Evolutionary conservation across 805 yeast genomes (phyloP).

Genomic region (Ogataea philodendri): DNA sequence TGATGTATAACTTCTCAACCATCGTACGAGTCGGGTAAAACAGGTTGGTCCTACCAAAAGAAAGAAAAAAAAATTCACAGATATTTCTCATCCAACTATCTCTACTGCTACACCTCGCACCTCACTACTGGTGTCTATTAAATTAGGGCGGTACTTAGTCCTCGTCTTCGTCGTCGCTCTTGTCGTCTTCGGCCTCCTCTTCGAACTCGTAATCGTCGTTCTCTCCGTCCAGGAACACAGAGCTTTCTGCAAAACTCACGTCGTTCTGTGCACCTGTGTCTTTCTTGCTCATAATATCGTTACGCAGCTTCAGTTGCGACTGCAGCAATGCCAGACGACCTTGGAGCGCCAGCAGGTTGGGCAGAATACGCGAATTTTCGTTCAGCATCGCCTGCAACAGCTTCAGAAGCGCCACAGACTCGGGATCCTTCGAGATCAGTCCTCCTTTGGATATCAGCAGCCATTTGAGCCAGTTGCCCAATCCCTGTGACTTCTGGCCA

Average conservation of each 20-base stretch:
- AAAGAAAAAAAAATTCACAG: constrained; percentile 1
- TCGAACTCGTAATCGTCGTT: constrained; percentile 21
- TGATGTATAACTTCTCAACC: constrained; percentile 56
- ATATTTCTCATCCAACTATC: constrained; percentile 1
- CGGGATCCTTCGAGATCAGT: constrained; percentile 49
- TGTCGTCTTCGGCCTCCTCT: constrained; percentile 8
- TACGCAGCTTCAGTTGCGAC: constrained; percentile 72
- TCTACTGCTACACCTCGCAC: not conserved
- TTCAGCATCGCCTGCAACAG: constrained; percentile 56
- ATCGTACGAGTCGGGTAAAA: constrained; percentile 18
- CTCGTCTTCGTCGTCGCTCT: constrained; percentile 10
- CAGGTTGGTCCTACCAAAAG: constrained; percentile 3
- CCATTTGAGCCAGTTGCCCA: constrained; percentile 76
- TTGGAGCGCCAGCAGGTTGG: constrained; percentile 72
- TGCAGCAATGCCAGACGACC: constrained; percentile 79
- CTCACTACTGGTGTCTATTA: constrained; percentile 4
- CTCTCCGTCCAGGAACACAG: constrained; percentile 32
- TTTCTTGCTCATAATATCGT: constrained; percentile 41
- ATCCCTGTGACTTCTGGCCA: constrained; percentile 46
- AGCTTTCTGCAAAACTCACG: constrained; percentile 23
- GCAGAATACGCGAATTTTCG: constrained; percentile 55
- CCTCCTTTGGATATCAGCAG: constrained; percentile 68
- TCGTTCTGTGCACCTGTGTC: constrained; percentile 16
- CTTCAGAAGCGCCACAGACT: constrained; percentile 54
- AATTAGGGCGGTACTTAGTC: constrained; percentile 2